Conservation (phyloP, 1,284 basidiomycete genomes). For the Leccinum laetum region DNA sequence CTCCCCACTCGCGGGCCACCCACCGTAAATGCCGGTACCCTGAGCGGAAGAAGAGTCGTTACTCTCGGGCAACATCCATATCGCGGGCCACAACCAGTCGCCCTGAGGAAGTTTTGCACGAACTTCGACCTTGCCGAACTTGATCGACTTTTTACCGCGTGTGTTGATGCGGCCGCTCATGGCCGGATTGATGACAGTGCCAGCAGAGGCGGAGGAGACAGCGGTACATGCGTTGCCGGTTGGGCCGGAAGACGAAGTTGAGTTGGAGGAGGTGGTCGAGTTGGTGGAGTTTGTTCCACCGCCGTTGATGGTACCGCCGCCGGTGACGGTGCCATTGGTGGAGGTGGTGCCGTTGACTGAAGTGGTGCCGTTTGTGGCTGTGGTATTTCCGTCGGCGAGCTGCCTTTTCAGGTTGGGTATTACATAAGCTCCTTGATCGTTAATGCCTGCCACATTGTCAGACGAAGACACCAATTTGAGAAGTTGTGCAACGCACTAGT, state of each 20-base stretch:
- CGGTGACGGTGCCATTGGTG: constrained; percentile 6
- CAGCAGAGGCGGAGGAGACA: constrained; percentile 60
- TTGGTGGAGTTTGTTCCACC: constrained; percentile 28
- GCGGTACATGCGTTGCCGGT: constrained; percentile 40
- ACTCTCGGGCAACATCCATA: constrained; percentile 80
- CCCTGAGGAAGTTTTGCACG: constrained; percentile 41
- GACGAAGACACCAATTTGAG: not conserved
- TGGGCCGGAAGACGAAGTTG: constrained; percentile 15
- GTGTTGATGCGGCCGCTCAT: constrained; percentile 76
- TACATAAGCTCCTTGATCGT: constrained; percentile 20
- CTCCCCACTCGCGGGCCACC: constrained; percentile 75
- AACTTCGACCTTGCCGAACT: constrained; percentile 76
- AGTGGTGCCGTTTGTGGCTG: not conserved
- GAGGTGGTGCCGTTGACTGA: not conserved
- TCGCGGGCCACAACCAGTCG: constrained; percentile 83
- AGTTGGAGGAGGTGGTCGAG: constrained; percentile 24
- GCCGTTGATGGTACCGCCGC: constrained; percentile 9
- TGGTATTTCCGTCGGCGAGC: constrained; percentile 11
- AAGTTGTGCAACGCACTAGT: constrained; percentile 11
- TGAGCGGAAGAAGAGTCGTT: constrained; percentile 26
- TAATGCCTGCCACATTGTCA: constrained; percentile 8
- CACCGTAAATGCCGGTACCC: constrained; percentile 55
- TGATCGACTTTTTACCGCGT: constrained; percentile 57
- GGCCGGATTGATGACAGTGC: constrained; percentile 77
- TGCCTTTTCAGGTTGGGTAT: constrained; percentile 26